These are phyloP conservation scores for Fraxinus quadrangulata DNA, from an alignment of 257 asterid genomes.

Conservation along the genomic window DNA sequence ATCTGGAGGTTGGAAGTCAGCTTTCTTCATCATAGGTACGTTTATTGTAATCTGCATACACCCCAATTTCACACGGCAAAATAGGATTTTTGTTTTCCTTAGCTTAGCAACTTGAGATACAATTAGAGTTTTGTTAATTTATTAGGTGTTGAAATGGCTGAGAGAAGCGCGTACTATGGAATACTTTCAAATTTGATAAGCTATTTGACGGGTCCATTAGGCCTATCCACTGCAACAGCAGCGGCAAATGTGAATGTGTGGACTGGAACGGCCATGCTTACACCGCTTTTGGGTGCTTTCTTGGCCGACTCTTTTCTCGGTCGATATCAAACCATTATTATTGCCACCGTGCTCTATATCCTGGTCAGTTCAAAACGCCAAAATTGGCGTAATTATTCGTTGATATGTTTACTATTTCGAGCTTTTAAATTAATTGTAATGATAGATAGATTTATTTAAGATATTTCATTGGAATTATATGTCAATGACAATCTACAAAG, in stretches of 20 bases:
- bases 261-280: constrained; percentile 28
- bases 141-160: constrained; percentile 32
- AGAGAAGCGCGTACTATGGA: constrained; percentile 35
- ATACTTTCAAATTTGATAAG: constrained; percentile 32
- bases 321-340: constrained; percentile 27
- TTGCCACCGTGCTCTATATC: constrained; percentile 24
- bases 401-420: background rate
- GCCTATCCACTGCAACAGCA: constrained; percentile 32
- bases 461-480: background rate
- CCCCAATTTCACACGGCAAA: background rate
- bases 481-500: background rate
- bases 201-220: constrained; percentile 33
- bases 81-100: too few relatives aligned
- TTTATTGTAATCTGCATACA: background rate
- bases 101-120: background rate
- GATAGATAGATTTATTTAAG: background rate
- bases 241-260: constrained; percentile 32
- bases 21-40: constrained; percentile 28
- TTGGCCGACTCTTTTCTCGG: constrained; percentile 35
- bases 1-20: constrained; percentile 37
- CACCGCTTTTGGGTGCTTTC: constrained; percentile 35
- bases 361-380: constrained; percentile 13
- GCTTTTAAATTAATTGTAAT: background rate
- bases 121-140: too few relatives aligned
- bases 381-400: background rate